Percentiles rank a stretch among this genome's conserved stretches.
Evolutionary conservation across 306 rosid species (phyloP).

Genomic region (Elaeagnus macrophylla): DNA sequence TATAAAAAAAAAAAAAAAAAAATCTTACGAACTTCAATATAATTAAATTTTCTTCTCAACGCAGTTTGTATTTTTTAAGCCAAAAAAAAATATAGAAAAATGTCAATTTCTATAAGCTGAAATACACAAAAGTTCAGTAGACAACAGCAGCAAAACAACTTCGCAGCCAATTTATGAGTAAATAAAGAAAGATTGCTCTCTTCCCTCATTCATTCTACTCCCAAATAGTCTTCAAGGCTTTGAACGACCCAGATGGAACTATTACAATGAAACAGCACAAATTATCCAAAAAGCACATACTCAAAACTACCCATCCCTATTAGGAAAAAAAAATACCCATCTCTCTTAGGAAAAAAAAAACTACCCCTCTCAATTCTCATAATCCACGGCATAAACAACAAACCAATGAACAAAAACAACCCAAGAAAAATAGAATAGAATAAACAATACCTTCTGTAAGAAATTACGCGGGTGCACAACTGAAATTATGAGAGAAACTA

Average conservation of each 20-base stretch:
- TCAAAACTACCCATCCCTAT: constrained; percentile 7
- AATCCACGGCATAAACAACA: not conserved
- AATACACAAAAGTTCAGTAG: not conserved
- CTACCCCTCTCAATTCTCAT: constrained; percentile 1
- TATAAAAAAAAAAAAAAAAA: not conserved
- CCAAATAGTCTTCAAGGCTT: not conserved
- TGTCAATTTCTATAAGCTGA: not conserved
- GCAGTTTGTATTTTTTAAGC: no score
- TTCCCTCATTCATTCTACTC: not conserved
- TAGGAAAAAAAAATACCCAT: no score
- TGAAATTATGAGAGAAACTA: no score
- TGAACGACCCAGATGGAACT: not conserved
- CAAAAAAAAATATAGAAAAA: not conserved
- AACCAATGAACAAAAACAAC: not conserved
- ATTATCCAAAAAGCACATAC: constrained; percentile 4
- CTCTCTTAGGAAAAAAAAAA: no score
- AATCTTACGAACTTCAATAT: not conserved
- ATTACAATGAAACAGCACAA: constrained; percentile 3
- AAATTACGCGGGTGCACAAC: no score
- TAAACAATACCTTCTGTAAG: no score
- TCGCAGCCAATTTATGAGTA: not conserved
- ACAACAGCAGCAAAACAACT: not conserved
- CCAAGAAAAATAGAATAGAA: no score
- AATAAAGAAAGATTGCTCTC: not conserved
- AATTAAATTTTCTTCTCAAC: no score